These are phyloP conservation scores for Pouteria glomerata DNA, from an alignment of 148 eudicot species.

Conservation along the genomic window DNA sequence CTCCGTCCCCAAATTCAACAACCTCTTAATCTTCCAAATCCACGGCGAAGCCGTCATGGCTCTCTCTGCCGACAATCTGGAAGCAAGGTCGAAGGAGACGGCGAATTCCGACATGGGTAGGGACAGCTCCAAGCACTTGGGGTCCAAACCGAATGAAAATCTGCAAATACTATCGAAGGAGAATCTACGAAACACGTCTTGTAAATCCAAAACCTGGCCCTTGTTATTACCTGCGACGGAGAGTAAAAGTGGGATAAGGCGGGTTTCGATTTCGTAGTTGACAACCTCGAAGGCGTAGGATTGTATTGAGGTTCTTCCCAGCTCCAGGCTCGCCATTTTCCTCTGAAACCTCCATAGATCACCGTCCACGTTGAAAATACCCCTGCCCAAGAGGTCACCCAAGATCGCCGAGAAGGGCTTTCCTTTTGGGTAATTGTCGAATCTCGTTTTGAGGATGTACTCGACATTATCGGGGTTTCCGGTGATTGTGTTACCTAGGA, in stretches of 20 bases:
- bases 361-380: slow-evolving; percentile 77
- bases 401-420: slow-evolving; percentile 58
- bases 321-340: slow-evolving; percentile 74
- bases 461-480: slow-evolving; percentile 59
- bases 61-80: slow-evolving; percentile 58
- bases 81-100: slow-evolving; percentile 50
- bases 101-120: slow-evolving; percentile 47
- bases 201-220: slow-evolving; percentile 43
- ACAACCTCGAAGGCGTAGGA: slow-evolving; percentile 53
- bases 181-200: slow-evolving; percentile 53
- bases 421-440: slow-evolving; percentile 69
- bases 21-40: slow-evolving; percentile 51
- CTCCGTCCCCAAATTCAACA: slow-evolving; percentile 45
- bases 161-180: slow-evolving; percentile 57
- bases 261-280: slow-evolving; percentile 29
- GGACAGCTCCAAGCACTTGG: slow-evolving; percentile 28
- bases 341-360: slow-evolving; percentile 67
- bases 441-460: slow-evolving; percentile 57
- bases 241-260: slow-evolving; percentile 42
- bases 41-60: slow-evolving; percentile 47
- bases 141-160: slow-evolving; percentile 68
- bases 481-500: slow-evolving; percentile 52
- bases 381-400: slow-evolving; percentile 62
- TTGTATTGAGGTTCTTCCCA: slow-evolving; percentile 38
- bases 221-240: slow-evolving; percentile 9